Percentiles rank a stretch among this genome's conserved stretches.
phyloP scores from a whole-genome alignment of 176 grass and related monocot species.

The Oryza nivara region DNA sequence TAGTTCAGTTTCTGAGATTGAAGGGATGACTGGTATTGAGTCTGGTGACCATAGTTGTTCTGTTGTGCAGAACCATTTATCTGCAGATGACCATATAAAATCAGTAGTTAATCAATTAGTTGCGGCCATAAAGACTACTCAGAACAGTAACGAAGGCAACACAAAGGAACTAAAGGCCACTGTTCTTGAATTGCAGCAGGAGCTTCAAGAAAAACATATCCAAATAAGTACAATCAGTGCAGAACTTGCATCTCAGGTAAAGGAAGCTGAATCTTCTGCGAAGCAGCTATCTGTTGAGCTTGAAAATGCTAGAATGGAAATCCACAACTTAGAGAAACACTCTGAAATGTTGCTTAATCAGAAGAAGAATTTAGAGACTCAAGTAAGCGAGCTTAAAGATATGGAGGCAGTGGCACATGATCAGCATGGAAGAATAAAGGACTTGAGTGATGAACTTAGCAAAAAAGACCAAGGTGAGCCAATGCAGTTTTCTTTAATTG shows the following conservation, averaged over 20 bases:
- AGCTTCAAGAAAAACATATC: conserved; percentile 81
- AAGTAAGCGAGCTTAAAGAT: conserved; percentile 64
- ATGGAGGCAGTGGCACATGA: conserved; percentile 57
- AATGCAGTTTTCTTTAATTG: conserved; percentile 30
- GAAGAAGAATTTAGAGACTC: conserved; percentile 61
- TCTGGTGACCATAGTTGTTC: conserved; percentile 27
- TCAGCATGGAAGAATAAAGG: conserved; percentile 63
- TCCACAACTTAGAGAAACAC: conserved; percentile 71
- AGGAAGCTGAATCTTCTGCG: conserved; percentile 57
- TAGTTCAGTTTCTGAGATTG: conserved; percentile 69
- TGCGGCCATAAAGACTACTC: conserved; percentile 46
- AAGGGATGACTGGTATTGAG: conserved; percentile 47
- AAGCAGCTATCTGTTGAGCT: conserved; percentile 56
- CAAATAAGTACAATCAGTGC: conserved; percentile 71
- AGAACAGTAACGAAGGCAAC: conserved; percentile 57
- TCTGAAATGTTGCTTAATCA: conserved; percentile 67
- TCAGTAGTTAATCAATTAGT: conserved; percentile 65
- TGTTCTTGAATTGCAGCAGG: conserved; percentile 79
- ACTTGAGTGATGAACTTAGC: conserved; percentile 73
- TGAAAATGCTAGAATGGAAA: conserved; percentile 57
- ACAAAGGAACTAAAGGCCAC: conserved; percentile 76
- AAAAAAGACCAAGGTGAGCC: conserved; percentile 89
- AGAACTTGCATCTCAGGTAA: conserved; percentile 91
- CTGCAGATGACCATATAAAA: conserved; percentile 61
- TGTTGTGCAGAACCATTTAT: conserved; percentile 39